Percentiles rank a stretch among this genome's conserved stretches.
Evolutionary conservation across 352 stramenopile genomes (phyloP).

Genomic region (Phytophthora megakarya): DNA sequence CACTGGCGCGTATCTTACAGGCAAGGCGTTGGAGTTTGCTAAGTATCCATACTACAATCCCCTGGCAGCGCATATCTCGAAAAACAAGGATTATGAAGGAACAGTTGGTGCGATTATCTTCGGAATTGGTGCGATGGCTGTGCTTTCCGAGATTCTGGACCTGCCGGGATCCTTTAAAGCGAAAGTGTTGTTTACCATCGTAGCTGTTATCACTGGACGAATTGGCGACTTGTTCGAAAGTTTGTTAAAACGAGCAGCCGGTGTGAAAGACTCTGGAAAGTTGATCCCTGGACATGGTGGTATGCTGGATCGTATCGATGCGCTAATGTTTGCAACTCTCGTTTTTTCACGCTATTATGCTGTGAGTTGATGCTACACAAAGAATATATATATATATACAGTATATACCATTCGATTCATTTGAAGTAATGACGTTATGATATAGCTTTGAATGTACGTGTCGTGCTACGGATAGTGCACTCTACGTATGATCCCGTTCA

Average conservation of each 20-base stretch:
- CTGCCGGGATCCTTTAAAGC: conserved; percentile 73
- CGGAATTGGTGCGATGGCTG: conserved; percentile 82
- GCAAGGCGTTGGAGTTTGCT: conserved; percentile 81
- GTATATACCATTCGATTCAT: too few species aligned
- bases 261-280: conserved; percentile 94
- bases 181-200: conserved; percentile 76
- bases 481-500: too few species aligned
- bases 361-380: not conserved
- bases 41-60: conserved; percentile 82
- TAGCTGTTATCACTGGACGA: conserved; percentile 91
- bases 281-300: conserved; percentile 95
- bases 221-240: conserved; percentile 95
- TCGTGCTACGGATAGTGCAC: too few species aligned
- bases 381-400: too few species aligned
- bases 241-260: conserved; percentile 94
- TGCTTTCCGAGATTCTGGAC: conserved; percentile 56
- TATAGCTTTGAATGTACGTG: too few species aligned
- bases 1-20: conserved; percentile 93
- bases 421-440: too few species aligned
- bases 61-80: conserved; percentile 88
- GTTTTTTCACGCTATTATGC: conserved; percentile 58
- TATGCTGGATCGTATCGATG: conserved; percentile 95
- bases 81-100: conserved; percentile 96
- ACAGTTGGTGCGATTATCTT: conserved; percentile 83
- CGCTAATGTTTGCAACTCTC: conserved; percentile 89